Evolutionary conservation across 2,329 filamentous ascomycete species (phyloP).

Genomic region (Amphichorda felina): DNA sequence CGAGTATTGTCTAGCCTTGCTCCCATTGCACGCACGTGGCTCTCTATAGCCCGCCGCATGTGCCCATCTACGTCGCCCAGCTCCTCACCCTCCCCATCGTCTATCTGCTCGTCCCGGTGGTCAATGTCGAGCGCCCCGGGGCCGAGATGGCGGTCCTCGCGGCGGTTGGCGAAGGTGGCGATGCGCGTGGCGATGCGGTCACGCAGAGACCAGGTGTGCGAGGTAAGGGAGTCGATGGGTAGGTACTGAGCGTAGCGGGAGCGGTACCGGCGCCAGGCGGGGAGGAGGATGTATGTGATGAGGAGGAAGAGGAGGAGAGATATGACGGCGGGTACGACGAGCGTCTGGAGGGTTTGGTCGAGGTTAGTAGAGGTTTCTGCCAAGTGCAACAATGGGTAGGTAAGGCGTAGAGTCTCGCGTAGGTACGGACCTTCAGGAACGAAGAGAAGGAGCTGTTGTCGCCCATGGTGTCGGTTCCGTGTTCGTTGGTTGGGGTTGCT

Average conservation of each 20-base stretch:
- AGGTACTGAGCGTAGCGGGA: conserved; percentile 64
- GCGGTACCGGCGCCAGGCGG: conserved; percentile 58
- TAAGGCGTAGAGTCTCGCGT: too few species aligned
- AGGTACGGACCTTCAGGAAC: too few species aligned
- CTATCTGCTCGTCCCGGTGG: conserved; percentile 58
- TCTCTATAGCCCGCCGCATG: conserved; percentile 27
- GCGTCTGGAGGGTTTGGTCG: conserved; percentile 36
- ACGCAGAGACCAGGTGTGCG: conserved; percentile 41
- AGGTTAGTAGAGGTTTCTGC: neutral
- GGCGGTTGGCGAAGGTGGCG: conserved; percentile 33
- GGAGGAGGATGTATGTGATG: conserved; percentile 52
- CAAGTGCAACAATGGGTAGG: too few species aligned
- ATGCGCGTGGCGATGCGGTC: conserved; percentile 26
- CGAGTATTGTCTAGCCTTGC: conserved; percentile 35
- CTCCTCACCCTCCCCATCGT: conserved; percentile 49
- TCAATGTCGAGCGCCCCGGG: conserved; percentile 19
- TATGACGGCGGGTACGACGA: conserved; percentile 59
- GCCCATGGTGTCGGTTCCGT: too few species aligned
- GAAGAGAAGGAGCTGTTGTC: too few species aligned
- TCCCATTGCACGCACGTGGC: conserved; percentile 12
- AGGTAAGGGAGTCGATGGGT: conserved; percentile 52
- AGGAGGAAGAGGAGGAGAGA: conserved; percentile 58
- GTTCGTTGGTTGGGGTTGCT: too few species aligned
- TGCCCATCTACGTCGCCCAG: conserved; percentile 45
- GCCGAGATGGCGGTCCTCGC: conserved; percentile 19